These are phyloP conservation scores for Collariella sp. DNA, from an alignment of 495 filamentous ascomycete genomes.

Conservation along the genomic window DNA sequence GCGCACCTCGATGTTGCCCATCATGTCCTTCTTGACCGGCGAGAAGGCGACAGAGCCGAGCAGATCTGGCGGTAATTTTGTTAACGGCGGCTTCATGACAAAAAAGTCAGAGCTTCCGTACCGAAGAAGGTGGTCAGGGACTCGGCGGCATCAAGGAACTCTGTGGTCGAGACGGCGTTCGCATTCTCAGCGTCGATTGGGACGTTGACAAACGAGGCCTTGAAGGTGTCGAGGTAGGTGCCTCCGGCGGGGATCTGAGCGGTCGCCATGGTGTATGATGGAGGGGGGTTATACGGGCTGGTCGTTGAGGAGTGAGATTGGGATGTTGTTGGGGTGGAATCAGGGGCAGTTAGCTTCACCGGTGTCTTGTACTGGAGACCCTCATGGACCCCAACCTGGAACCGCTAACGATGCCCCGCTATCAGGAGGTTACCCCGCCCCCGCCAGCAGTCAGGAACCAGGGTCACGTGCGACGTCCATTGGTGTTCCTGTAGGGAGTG, in stretches of 20 bases:
- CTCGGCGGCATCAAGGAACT: constrained; percentile 89
- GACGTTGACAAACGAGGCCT: constrained; percentile 74
- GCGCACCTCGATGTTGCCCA: constrained; percentile 81
- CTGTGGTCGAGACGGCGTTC: constrained; percentile 69
- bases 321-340: constrained; percentile 5
- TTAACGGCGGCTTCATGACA: neutral
- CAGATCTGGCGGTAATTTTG: constrained; percentile 46
- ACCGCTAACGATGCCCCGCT: too few relatives aligned
- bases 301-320: neutral
- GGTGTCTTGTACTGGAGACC: too few relatives aligned
- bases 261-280: constrained; percentile 29
- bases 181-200: constrained; percentile 61
- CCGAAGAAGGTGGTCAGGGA: constrained; percentile 79
- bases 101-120: constrained; percentile 33
- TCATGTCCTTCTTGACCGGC: constrained; percentile 82
- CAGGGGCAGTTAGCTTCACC: neutral
- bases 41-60: constrained; percentile 75
- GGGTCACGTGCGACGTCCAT: too few relatives aligned
- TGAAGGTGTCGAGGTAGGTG: constrained; percentile 78
- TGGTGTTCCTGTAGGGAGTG: too few relatives aligned
- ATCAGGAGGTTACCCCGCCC: too few relatives aligned
- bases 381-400: too few relatives aligned
- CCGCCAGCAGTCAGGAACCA: too few relatives aligned
- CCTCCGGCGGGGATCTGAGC: constrained; percentile 48
- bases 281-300: neutral